A percentile compares a stretch with the other conserved stretches of the same genome.
phyloP scores from a whole-genome alignment of 495 filamentous ascomycete species.

The Peziza echinospora region DNA sequence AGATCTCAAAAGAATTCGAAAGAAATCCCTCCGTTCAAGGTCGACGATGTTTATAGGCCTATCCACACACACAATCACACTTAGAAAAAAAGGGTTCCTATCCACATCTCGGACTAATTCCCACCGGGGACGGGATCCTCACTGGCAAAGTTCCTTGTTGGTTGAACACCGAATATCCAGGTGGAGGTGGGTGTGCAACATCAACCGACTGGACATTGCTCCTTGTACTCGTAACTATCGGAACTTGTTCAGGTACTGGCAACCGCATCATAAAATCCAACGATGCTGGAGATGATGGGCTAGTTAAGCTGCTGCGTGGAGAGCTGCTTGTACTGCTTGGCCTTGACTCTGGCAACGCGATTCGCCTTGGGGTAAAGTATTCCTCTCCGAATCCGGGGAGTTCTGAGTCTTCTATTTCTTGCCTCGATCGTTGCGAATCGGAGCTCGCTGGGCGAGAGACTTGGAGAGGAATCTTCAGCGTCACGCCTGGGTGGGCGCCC shows the following conservation, averaged over 20 bases:
- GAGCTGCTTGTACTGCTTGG: constrained; percentile 1
- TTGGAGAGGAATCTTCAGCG: constrained; percentile 57
- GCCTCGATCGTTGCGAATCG: constrained; percentile 20
- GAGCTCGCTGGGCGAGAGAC: constrained; percentile 25
- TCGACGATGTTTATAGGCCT: too few species aligned
- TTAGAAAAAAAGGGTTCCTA: constrained; percentile 6
- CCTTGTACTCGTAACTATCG: background rate
- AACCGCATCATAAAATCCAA: background rate
- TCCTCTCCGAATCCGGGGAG: constrained; percentile 24
- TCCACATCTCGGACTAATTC: constrained; percentile 13
- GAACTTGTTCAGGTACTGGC: background rate
- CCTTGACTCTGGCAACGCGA: constrained; percentile 18
- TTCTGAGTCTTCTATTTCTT: constrained; percentile 17
- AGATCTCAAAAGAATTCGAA: too few species aligned
- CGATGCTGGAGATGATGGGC: too few species aligned
- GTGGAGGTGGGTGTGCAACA: constrained; percentile 1
- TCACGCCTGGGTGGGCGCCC: constrained; percentile 27
- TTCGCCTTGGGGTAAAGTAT: constrained; percentile 26
- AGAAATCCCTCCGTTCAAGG: too few species aligned
- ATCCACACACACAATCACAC: too few species aligned
- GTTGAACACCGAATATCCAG: constrained; percentile 10
- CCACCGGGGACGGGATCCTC: constrained; percentile 11
- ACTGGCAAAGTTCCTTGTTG: constrained; percentile 2
- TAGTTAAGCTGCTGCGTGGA: too few species aligned
- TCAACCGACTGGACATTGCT: background rate